Evolutionary conservation across 2,329 filamentous ascomycete genomes (phyloP).

Genomic region (Knufia petricola): DNA sequence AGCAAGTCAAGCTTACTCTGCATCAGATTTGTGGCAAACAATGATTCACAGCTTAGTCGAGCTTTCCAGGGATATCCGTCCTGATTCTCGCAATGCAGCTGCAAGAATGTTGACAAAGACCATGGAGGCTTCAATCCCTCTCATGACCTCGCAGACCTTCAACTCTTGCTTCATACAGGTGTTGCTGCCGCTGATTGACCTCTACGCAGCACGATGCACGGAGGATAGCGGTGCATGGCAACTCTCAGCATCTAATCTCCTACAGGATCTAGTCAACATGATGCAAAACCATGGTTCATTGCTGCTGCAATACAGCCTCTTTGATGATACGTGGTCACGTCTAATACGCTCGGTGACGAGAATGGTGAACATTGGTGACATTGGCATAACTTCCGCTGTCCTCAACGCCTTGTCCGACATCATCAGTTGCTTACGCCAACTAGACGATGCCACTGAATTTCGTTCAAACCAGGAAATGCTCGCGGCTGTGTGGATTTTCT

Average conservation of each 20-base stretch:
- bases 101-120: constrained; percentile 87
- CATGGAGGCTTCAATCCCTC: constrained; percentile 81
- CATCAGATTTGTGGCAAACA: constrained; percentile 15
- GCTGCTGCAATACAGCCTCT: constrained; percentile 12
- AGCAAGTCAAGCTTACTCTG: background rate
- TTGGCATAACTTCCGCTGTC: background rate
- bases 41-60: constrained; percentile 25
- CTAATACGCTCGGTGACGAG: constrained; percentile 12
- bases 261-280: constrained; percentile 12
- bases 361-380: background rate
- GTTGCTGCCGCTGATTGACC: constrained; percentile 72
- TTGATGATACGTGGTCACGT: constrained; percentile 15
- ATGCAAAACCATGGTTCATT: constrained; percentile 13
- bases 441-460: background rate
- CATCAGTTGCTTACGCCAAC: background rate
- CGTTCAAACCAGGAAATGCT: constrained; percentile 18
- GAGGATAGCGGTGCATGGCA: background rate
- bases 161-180: constrained; percentile 55
- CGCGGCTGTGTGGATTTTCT: constrained; percentile 15
- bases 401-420: background rate
- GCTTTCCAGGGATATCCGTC: constrained; percentile 32
- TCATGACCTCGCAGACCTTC: constrained; percentile 26
- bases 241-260: background rate
- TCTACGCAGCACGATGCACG: constrained; percentile 51
- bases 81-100: constrained; percentile 47